These are phyloP conservation scores for Geotrichum bryndzae DNA, from an alignment of 1,139 yeast species.

Conservation along the genomic window DNA sequence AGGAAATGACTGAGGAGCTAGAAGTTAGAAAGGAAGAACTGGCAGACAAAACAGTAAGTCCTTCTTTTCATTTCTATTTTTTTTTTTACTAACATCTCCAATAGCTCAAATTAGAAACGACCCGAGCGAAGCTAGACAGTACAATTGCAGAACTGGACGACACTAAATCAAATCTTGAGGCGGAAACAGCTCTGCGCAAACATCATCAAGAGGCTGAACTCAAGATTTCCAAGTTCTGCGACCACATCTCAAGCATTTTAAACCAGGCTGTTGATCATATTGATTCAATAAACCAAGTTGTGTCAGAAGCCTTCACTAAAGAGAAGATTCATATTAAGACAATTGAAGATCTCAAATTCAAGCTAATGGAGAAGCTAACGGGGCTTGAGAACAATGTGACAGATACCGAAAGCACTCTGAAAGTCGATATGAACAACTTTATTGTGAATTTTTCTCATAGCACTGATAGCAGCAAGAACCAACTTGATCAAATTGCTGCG, in stretches of 20 bases:
- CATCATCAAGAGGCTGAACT: neutral
- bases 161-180: neutral
- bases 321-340: neutral
- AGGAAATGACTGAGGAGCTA: conserved; percentile 19
- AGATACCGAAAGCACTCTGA: neutral
- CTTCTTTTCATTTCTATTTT: conserved; percentile 3
- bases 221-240: neutral
- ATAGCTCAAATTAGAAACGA: neutral
- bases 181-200: neutral
- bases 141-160: neutral
- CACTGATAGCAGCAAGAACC: neutral
- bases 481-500: neutral
- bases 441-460: neutral
- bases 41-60: neutral
- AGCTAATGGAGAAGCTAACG: neutral
- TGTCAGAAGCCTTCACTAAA: neutral
- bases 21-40: conserved; percentile 18
- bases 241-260: neutral
- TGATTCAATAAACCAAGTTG: neutral
- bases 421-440: neutral
- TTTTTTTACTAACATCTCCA: neutral
- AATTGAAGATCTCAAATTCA: neutral
- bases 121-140: neutral
- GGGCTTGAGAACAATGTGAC: neutral
- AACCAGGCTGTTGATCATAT: neutral